Evolutionary conservation across 2,329 filamentous ascomycete species (phyloP), one percentile per base, ranked within the genome.

Genomic region (Myriangium duriaei): DNA sequence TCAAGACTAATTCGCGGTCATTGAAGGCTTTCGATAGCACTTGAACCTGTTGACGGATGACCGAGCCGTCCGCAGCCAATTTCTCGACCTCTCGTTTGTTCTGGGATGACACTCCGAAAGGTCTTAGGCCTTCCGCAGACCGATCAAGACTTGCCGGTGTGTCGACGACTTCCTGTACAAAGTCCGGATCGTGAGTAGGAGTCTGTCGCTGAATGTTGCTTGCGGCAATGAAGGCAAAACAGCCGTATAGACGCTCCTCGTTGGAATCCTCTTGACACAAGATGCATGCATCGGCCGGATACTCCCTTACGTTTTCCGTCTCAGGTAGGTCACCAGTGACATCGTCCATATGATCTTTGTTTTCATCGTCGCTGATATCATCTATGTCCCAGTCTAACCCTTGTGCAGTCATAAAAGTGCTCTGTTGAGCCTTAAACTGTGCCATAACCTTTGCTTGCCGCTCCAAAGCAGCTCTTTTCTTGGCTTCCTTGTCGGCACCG

Each of bases 371-470:
- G 16, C 77, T 70, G 28, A 81, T 75, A n/a, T 82, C 83, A 34
- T 85, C 74, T 42, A 87, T 80, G 10, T 80, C 82, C 81, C 85
- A 94, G 57, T 94, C 82, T 43, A 94, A 73, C 30, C 78, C 80
- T 57, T 95, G 87, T 46, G 80, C 91, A 40, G 84, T 81, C 62
- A 98, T 65, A 61, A 98, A 98, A 51, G 76, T 91, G 60, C 92
- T 88, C 56, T 96, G 92, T 54, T 98, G 88, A 54, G 94, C 81
- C 56, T 96, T 91, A 61, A 98, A 95, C 54, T 95, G 86, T 2
- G 87, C 91, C 87, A 98, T 95, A 19, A 98, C 85, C 52, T 77
- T 81, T 2, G 87, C 87, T 59, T 96, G 87, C 14, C 91, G 76
- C 49, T 86, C 88, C 29, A 87, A 63, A 1, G 91, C 91, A 37